phyloP scores from a whole-genome alignment of 306 rosid genomes.

The Acmispon strigosus region DNA sequence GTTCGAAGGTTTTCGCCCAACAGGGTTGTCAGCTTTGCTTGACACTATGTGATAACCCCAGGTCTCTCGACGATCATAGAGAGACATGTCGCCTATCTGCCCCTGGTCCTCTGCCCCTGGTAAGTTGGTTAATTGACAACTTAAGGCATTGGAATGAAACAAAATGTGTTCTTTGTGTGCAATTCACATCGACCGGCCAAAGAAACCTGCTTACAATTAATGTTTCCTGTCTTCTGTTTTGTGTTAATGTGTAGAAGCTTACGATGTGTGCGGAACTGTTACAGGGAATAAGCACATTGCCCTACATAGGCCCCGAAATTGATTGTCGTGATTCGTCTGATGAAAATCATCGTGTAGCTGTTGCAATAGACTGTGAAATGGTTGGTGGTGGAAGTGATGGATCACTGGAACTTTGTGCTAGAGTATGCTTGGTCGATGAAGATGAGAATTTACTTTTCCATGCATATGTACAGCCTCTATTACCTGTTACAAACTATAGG shows the following conservation, averaged over 20 bases:
- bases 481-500: constrained; percentile 65
- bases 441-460: constrained; percentile 67
- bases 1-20: constrained; percentile 41
- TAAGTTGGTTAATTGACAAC: constrained; percentile 27
- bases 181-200: neutral
- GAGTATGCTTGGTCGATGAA: constrained; percentile 71
- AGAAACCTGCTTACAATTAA: neutral
- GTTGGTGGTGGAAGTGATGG: constrained; percentile 93
- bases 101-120: constrained; percentile 42
- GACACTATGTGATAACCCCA: constrained; percentile 34
- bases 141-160: neutral
- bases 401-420: constrained; percentile 68
- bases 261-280: constrained; percentile 21
- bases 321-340: constrained; percentile 19
- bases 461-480: constrained; percentile 55
- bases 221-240: constrained; percentile 7
- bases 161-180: neutral
- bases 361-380: constrained; percentile 85
- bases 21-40: constrained; percentile 69
- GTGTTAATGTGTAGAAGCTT: constrained; percentile 7
- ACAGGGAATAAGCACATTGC: constrained; percentile 42
- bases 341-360: constrained; percentile 38
- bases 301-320: constrained; percentile 18
- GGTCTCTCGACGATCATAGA: constrained; percentile 48
- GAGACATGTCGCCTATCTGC: constrained; percentile 38